Evolutionary conservation across 306 rosid genomes (phyloP).

Genomic region (Begonia loranthoides): DNA sequence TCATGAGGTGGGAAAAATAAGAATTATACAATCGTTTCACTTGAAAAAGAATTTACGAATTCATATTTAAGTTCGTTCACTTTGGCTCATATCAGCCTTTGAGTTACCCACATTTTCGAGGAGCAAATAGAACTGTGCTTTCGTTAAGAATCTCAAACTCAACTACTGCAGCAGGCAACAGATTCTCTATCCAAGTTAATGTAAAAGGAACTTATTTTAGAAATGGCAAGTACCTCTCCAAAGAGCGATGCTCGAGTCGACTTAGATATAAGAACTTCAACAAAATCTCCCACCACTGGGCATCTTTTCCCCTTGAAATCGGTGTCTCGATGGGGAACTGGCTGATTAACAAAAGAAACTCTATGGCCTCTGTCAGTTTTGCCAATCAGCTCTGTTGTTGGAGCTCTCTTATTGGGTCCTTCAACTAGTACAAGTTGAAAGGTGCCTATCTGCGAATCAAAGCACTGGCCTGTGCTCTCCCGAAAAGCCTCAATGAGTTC

Average conservation of each 20-base stretch:
- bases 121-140: not conserved
- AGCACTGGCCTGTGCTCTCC: constrained; percentile 77
- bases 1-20: too few relatives aligned
- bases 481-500: constrained; percentile 83
- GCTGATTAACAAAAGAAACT: constrained; percentile 41
- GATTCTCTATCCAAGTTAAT: constrained; percentile 26
- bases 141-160: constrained; percentile 5
- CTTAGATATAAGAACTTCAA: constrained; percentile 65
- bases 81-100: too few relatives aligned
- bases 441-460: constrained; percentile 64
- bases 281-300: constrained; percentile 74
- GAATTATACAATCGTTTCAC: too few relatives aligned
- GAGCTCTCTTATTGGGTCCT: constrained; percentile 90
- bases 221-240: constrained; percentile 72
- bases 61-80: too few relatives aligned
- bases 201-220: constrained; percentile 57
- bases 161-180: constrained; percentile 38
- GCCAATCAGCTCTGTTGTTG: constrained; percentile 77
- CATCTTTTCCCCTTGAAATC: constrained; percentile 28
- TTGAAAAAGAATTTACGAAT: too few relatives aligned
- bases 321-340: constrained; percentile 47
- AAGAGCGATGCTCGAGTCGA: constrained; percentile 76
- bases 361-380: constrained; percentile 93
- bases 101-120: too few relatives aligned
- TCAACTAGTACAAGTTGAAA: constrained; percentile 83